Percentiles rank a stretch among this genome's conserved stretches.
These are phyloP conservation scores for Rhizoclosmatium globosum DNA, from an alignment of 192 early-diverging fungal genomes.

Conservation along the genomic window DNA sequence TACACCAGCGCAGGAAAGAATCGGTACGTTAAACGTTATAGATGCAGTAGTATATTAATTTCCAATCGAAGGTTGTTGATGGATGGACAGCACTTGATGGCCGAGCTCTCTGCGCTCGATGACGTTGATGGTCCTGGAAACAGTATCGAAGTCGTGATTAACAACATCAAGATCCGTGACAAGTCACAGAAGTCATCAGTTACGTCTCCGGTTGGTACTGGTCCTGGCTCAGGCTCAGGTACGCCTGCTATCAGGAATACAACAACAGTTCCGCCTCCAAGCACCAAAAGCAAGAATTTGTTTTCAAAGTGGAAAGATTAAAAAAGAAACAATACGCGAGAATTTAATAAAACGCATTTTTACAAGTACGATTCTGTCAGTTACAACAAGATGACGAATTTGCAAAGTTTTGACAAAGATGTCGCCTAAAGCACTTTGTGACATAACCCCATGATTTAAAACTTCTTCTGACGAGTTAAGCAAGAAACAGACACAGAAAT, in stretches of 20 bases:
- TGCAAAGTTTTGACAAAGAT: too few relatives aligned
- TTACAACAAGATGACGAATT: too few relatives aligned
- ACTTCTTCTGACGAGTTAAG: too few relatives aligned
- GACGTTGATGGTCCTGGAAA: constrained; percentile 76
- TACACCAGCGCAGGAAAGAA: constrained; percentile 70
- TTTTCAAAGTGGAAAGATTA: constrained; percentile 37
- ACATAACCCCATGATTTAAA: too few relatives aligned
- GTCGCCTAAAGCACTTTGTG: too few relatives aligned
- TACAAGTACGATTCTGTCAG: too few relatives aligned
- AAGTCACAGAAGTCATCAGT: constrained; percentile 29
- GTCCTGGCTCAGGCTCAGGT: not conserved
- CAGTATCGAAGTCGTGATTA: constrained; percentile 79
- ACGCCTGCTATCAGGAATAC: not conserved
- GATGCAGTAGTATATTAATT: not conserved
- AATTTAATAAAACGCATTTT: too few relatives aligned
- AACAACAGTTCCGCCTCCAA: not conserved
- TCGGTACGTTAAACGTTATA: constrained; percentile 46
- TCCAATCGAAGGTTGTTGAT: constrained; percentile 66
- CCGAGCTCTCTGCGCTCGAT: constrained; percentile 72
- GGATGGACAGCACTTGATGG: constrained; percentile 79
- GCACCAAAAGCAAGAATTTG: constrained; percentile 21
- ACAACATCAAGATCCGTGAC: constrained; percentile 80
- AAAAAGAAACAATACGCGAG: not conserved
- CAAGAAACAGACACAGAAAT: too few relatives aligned
- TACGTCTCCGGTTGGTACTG: not conserved